Conservation (phyloP, 2,329 filamentous ascomycete genomes). For the Penicillium vulpinum region DNA sequence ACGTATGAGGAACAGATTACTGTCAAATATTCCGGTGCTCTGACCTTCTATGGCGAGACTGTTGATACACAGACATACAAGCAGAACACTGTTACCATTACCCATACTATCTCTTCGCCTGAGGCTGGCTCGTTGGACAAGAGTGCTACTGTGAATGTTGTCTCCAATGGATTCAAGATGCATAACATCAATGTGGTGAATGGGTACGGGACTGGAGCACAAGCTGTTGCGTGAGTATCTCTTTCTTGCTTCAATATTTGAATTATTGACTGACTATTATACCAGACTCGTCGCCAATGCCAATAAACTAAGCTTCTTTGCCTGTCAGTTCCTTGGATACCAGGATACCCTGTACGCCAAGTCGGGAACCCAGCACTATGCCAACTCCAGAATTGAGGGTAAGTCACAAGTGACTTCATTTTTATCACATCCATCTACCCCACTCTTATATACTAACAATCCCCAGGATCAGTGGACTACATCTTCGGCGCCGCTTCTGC, state of each 20-base stretch:
- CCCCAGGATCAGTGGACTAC: constrained; percentile 35
- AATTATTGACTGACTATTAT: background rate
- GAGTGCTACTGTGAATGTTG: constrained; percentile 35
- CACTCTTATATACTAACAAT: background rate
- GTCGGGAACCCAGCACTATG: constrained; percentile 36
- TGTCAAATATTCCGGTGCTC: constrained; percentile 28
- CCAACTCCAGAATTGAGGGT: constrained; percentile 35
- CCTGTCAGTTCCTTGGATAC: constrained; percentile 36
- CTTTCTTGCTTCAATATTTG: background rate
- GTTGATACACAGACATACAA: constrained; percentile 30
- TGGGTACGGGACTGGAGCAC: constrained; percentile 34
- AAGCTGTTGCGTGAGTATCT: constrained; percentile 35
- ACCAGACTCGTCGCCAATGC: constrained; percentile 30
- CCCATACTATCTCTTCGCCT: constrained; percentile 32
- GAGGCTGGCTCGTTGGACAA: constrained; percentile 32
- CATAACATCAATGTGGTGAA: constrained; percentile 42
- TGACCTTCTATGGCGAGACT: constrained; percentile 38
- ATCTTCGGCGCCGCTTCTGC: constrained; percentile 38
- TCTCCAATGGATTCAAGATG: constrained; percentile 31
- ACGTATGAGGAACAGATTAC: constrained; percentile 36
- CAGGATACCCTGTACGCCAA: constrained; percentile 41
- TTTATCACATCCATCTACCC: background rate
- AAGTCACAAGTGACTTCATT: constrained; percentile 1
- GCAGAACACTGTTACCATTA: constrained; percentile 35
- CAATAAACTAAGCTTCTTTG: constrained; percentile 36